A percentile compares a stretch with the other conserved stretches of the same genome.
phyloP scores from a whole-genome alignment of 2,329 filamentous ascomycete species.

The Cordyceps javanica region DNA sequence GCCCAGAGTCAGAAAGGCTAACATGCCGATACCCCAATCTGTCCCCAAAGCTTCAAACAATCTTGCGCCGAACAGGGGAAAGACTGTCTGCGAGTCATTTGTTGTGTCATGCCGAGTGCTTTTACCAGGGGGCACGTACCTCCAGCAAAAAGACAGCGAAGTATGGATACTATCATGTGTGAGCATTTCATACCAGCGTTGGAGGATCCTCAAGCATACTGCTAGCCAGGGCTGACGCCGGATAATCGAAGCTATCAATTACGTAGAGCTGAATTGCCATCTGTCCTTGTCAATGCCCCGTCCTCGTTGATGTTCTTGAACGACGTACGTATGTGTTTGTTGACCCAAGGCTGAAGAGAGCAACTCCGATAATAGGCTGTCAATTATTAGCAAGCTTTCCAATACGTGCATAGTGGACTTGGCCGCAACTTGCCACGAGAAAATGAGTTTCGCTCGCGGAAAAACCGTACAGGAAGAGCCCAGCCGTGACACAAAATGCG shows the following conservation, averaged over 20 bases:
- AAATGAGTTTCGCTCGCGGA: background rate
- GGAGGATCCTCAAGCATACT: background rate
- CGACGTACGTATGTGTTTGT: conserved; percentile 1
- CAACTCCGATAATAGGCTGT: conserved; percentile 2
- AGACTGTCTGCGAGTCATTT: background rate
- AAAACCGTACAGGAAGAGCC: conserved; percentile 10
- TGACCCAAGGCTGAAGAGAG: background rate
- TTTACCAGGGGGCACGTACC: background rate
- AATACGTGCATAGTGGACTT: too few species aligned
- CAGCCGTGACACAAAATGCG: background rate
- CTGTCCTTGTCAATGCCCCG: too few species aligned
- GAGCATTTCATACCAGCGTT: too few species aligned
- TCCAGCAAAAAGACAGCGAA: background rate
- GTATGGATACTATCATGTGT: background rate
- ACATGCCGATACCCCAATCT: background rate
- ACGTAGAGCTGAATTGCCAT: background rate
- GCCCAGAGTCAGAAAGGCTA: background rate
- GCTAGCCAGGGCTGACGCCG: background rate
- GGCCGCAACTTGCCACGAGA: too few species aligned
- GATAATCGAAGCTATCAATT: background rate
- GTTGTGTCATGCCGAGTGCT: background rate
- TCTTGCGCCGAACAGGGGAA: too few species aligned
- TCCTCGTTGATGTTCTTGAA: too few species aligned
- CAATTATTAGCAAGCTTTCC: too few species aligned
- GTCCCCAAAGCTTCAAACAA: background rate